Evolutionary conservation across 371 early-diverging fungal genomes (phyloP), one percentile per base, ranked within the genome.

Genomic region (Gilbertella persicaria): DNA sequence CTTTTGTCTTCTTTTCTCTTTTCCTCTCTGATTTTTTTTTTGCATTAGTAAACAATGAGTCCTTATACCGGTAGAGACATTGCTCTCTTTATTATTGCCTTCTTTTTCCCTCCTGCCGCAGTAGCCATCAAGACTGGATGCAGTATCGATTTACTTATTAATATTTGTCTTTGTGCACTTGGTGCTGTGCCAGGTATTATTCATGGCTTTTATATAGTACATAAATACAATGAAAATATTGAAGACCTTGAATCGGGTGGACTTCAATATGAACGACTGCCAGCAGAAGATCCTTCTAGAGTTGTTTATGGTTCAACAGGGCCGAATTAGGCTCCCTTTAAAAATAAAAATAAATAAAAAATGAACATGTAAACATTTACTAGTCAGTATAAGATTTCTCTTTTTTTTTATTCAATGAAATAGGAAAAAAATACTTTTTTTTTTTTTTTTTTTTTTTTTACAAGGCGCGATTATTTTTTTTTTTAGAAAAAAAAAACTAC

Each of bases 31-130:
- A 38, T 55, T 50, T 49, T 41, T 39, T 8, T 24, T 45, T 10
- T 39, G 28, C 44, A 26, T 4, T 45, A 19, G 9, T 5, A 28
- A 28, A 28, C 2, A 23, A 78, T 62, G 61, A 67, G 69, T 43
- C 62, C 74, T 49, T 83, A 80, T 50, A 60, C 75, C 16, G 70
- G 75, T 52, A 57, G 73, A 40, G 83, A 83, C 42, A 79, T 83
- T 54, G 70, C 71, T 29, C 67, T 83, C 30, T 83, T 80, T 47
- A 69, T 80, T 20, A 56, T 86, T 37, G 88, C 85, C 24, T 80
- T 91, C 44, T 78, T 91, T 52, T 74, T 90, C 30, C 91, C 92
- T 24, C 91, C 91, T 16, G 58, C 88, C 16, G 85, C 83, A 12
- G 89, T 86, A 0, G 64, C 80, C 41, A 59, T 84, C 14, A 75